phyloP scores from a whole-genome alignment of 495 filamentous ascomycete genomes.

The Aspergillus diversus region DNA sequence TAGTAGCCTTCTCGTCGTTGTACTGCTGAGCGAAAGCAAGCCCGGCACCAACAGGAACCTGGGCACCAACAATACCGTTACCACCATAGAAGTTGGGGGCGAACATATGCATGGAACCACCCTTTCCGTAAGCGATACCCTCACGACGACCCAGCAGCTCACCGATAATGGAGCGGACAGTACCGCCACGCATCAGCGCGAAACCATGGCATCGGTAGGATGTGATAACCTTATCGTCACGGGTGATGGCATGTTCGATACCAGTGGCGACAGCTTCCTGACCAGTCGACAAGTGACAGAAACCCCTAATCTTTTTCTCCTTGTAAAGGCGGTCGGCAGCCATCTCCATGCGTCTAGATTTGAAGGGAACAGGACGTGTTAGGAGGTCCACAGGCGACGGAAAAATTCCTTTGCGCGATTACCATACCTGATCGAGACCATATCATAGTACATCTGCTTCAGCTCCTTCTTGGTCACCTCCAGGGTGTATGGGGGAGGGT shows the following conservation, averaged over 20 bases:
- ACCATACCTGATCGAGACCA: slow-evolving; percentile 86
- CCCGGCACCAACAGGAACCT: slow-evolving; percentile 96
- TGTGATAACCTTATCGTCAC: slow-evolving; percentile 92
- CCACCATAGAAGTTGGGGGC: slow-evolving; percentile 96
- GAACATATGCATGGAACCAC: slow-evolving; percentile 99
- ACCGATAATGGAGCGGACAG: slow-evolving; percentile 91
- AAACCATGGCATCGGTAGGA: slow-evolving; percentile 99
- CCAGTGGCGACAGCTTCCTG: slow-evolving; percentile 97
- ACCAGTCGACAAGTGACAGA: slow-evolving; percentile 97
- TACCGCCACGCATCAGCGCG: slow-evolving; percentile 92
- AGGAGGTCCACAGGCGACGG: neutral
- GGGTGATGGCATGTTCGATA: slow-evolving; percentile 93
- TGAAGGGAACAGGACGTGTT: neutral
- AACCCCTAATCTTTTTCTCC: slow-evolving; percentile 99
- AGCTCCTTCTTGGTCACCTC: slow-evolving; percentile 94
- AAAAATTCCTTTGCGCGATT: slow-evolving; percentile 11
- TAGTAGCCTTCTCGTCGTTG: slow-evolving; percentile 78
- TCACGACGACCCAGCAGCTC: slow-evolving; percentile 93
- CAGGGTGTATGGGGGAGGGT: slow-evolving; percentile 89
- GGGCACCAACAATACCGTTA: slow-evolving; percentile 98
- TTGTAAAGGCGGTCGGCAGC: slow-evolving; percentile 97
- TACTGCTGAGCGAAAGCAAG: slow-evolving; percentile 98
- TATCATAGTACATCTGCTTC: slow-evolving; percentile 98
- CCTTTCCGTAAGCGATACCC: slow-evolving; percentile 98
- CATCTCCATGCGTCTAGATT: slow-evolving; percentile 94